Percentiles rank a stretch among this genome's conserved stretches.
phyloP scores from a whole-genome alignment of 345 rosid genomes.

The Limnanthes douglasii region DNA sequence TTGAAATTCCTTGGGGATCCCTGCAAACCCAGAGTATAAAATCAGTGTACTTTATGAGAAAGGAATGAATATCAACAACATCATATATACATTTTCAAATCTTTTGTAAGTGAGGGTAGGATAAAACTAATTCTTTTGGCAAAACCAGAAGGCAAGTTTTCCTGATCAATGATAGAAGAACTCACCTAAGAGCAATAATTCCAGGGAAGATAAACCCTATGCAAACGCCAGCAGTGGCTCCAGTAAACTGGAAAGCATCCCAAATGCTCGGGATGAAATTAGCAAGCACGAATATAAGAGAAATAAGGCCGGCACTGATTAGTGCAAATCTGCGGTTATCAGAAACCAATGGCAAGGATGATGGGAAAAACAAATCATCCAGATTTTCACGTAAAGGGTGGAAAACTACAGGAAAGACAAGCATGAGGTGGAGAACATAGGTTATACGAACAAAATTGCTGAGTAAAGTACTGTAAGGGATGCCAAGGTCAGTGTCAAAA shows the following conservation, averaged over 20 bases:
- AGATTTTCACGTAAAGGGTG: slow-evolving; percentile 59
- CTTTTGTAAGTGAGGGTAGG: neutral
- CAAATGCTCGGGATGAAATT: slow-evolving; percentile 67
- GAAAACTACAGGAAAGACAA: slow-evolving; percentile 74
- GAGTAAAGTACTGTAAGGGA: slow-evolving; percentile 33
- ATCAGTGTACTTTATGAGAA: too few relatives aligned
- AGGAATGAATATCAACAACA: too few relatives aligned
- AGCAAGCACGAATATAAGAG: slow-evolving; percentile 34
- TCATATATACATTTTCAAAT: neutral
- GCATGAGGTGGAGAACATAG: slow-evolving; percentile 70
- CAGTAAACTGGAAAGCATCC: slow-evolving; percentile 74
- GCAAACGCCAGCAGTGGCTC: slow-evolving; percentile 72
- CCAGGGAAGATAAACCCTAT: slow-evolving; percentile 85
- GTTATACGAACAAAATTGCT: slow-evolving; percentile 52
- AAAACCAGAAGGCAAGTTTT: too few relatives aligned
- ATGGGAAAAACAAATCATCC: slow-evolving; percentile 53
- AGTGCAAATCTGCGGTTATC: slow-evolving; percentile 41
- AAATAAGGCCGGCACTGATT: slow-evolving; percentile 29
- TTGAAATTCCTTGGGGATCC: slow-evolving; percentile 30
- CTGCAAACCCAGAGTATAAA: too few relatives aligned
- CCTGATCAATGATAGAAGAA: too few relatives aligned
- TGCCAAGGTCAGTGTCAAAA: slow-evolving; percentile 41
- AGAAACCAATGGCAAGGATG: slow-evolving; percentile 16
- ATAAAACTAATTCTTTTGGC: neutral
- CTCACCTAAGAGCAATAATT: slow-evolving; percentile 57